A percentile compares a stretch with the other conserved stretches of the same genome.
Conservation (phyloP, 352 stramenopile species). For the Pythium aristosporum region DNA sequence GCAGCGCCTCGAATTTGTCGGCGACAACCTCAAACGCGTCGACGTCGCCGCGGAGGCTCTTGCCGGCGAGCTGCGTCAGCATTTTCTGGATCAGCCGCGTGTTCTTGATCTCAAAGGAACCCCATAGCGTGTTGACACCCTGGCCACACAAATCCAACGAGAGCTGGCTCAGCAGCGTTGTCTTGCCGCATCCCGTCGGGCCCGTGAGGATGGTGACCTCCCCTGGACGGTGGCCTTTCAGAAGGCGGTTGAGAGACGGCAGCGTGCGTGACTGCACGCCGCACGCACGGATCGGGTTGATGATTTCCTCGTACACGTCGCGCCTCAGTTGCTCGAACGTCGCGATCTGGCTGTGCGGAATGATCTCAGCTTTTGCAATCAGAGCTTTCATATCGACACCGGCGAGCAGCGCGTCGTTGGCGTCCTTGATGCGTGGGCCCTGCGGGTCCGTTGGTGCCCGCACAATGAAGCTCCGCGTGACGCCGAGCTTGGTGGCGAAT, state of each 20-base stretch:
- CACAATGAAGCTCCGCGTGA: conserved; percentile 91
- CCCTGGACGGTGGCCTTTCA: conserved; percentile 96
- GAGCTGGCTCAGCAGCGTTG: conserved; percentile 92
- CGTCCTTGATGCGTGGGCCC: conserved; percentile 92
- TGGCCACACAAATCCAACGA: conserved; percentile 91
- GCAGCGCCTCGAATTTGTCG: conserved; percentile 93
- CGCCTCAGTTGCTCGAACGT: conserved; percentile 91
- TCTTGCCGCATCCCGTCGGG: conserved; percentile 95
- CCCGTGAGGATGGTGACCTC: conserved; percentile 99
- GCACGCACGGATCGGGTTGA: conserved; percentile 93
- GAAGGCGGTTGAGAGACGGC: conserved; percentile 92
- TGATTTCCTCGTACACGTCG: conserved; percentile 94
- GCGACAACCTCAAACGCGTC: conserved; percentile 76
- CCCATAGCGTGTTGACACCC: conserved; percentile 98
- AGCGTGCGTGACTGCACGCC: conserved; percentile 93
- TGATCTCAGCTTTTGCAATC: conserved; percentile 75
- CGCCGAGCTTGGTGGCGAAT: conserved; percentile 95
- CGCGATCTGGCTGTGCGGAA: conserved; percentile 93
- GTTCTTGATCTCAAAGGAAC: conserved; percentile 99
- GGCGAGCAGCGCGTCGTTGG: conserved; percentile 96
- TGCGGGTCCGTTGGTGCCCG: conserved; percentile 46
- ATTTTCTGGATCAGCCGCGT: conserved; percentile 97
- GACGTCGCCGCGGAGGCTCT: conserved; percentile 65
- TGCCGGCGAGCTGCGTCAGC: conserved; percentile 92
- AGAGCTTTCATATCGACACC: conserved; percentile 88